Conservation (phyloP, 208 protist genomes). For the Leishmania tropica region DNA sequence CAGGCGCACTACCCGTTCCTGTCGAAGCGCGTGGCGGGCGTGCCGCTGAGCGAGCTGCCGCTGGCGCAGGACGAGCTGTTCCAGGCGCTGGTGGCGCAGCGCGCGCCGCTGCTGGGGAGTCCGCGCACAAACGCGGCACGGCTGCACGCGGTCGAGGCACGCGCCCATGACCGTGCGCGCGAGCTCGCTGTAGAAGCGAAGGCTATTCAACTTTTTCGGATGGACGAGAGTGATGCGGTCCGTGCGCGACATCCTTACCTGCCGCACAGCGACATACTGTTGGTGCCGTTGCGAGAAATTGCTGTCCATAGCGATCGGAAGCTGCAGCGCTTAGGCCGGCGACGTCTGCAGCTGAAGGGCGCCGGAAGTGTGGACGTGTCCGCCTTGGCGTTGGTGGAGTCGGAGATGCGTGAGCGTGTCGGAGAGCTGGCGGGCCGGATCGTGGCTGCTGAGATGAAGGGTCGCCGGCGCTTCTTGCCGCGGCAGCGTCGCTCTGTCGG, state of each 20-base stretch:
- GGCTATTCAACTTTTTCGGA: constrained; percentile 44
- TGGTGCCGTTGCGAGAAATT: constrained; percentile 53
- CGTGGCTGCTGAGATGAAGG: constrained; percentile 33
- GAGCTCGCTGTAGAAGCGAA: constrained; percentile 31
- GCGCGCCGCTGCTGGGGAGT: constrained; percentile 24
- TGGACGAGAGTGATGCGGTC: constrained; percentile 63
- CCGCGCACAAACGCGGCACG: constrained; percentile 32
- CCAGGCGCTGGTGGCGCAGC: constrained; percentile 27
- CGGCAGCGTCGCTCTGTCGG: constrained; percentile 16
- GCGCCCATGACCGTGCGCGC: constrained; percentile 24
- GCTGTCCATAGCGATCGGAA: constrained; percentile 38
- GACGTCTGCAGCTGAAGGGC: constrained; percentile 10
- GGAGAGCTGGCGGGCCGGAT: constrained; percentile 29
- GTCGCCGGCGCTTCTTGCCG: constrained; percentile 37
- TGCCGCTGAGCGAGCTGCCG: constrained; percentile 39
- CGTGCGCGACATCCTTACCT: constrained; percentile 67
- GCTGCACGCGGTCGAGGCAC: constrained; percentile 31
- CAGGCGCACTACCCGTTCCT: constrained; percentile 60
- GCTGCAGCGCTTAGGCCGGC: constrained; percentile 18
- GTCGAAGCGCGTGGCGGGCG: constrained; percentile 37
- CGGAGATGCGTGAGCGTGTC: constrained; percentile 28
- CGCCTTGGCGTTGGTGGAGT: constrained; percentile 29
- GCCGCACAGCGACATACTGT: constrained; percentile 36
- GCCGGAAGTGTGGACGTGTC: constrained; percentile 12
- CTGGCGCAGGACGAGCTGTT: constrained; percentile 38